These are phyloP conservation scores for Pythium folliculosum DNA, from an alignment of 352 stramenopile genomes.

Conservation along the genomic window DNA sequence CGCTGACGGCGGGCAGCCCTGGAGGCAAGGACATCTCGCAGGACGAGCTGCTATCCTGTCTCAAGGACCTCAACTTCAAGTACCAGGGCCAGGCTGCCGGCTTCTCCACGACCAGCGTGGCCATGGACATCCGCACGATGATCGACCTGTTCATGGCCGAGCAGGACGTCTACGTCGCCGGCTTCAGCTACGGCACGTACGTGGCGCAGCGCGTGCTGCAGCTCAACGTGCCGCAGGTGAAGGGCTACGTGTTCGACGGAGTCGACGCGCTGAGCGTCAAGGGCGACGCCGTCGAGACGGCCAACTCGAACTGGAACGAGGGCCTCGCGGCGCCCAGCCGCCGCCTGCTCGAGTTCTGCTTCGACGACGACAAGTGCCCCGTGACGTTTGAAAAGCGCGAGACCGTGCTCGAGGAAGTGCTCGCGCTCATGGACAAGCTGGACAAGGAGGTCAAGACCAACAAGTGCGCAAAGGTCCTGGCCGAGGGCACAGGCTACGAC, in stretches of 20 bases:
- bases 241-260: conserved; percentile 37
- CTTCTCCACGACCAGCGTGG: conserved; percentile 27
- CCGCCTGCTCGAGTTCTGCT: conserved; percentile 27
- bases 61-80: conserved; percentile 32
- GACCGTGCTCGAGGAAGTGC: conserved; percentile 11
- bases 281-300: conserved; percentile 7
- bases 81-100: conserved; percentile 22
- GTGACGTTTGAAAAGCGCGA: conserved; percentile 18
- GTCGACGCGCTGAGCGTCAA: conserved; percentile 19
- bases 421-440: conserved; percentile 13
- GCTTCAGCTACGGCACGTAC: conserved; percentile 39
- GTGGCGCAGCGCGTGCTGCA: conserved; percentile 32
- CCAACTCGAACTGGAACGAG: conserved; percentile 25
- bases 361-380: conserved; percentile 13
- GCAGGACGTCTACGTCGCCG: conserved; percentile 24
- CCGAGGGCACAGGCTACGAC: background rate
- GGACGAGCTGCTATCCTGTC: conserved; percentile 27
- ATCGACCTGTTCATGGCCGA: conserved; percentile 28
- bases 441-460: conserved; percentile 23
- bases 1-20: conserved; percentile 22
- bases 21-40: background rate
- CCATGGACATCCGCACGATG: conserved; percentile 27
- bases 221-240: conserved; percentile 23
- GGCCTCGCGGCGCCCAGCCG: conserved; percentile 22
- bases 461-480: conserved; percentile 16